Conservation (phyloP, 257 asterid species). For the Thymus mandschuricus region DNA sequence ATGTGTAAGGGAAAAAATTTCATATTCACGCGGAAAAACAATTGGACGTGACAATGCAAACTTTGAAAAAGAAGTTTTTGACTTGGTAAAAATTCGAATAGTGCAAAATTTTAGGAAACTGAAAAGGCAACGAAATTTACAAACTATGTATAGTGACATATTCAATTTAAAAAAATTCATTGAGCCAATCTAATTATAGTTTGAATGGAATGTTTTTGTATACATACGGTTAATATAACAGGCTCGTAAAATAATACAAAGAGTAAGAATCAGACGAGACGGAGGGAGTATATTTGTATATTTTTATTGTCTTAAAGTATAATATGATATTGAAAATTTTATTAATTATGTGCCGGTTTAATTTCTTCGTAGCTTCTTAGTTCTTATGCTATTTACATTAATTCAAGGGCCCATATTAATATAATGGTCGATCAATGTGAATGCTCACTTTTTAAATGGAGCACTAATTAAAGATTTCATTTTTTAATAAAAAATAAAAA, state of each 20-base stretch:
- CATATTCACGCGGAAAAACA: conserved; percentile 18
- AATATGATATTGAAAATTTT: background rate
- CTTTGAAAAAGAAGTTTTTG: conserved; percentile 8
- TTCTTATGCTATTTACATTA: background rate
- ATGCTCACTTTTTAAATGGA: background rate
- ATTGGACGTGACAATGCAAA: conserved; percentile 16
- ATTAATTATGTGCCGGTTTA: too few species aligned
- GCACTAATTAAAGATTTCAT: too few species aligned
- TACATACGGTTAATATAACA: too few species aligned
- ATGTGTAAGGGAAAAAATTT: background rate
- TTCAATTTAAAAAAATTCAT: background rate
- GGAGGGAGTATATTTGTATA: too few species aligned
- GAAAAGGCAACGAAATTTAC: background rate
- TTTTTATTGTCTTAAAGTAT: too few species aligned
- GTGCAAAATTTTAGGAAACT: background rate
- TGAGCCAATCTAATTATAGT: background rate
- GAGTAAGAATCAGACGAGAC: background rate
- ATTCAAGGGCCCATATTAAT: background rate
- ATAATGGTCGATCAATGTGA: conserved; percentile 9
- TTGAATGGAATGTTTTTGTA: background rate
- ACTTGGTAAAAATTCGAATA: conserved; percentile 24
- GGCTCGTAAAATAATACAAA: too few species aligned
- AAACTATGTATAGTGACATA: background rate
- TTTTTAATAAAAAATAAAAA: background rate
- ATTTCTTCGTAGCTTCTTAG: background rate